Percentiles rank a stretch among this genome's conserved stretches.
phyloP scores from a whole-genome alignment of 352 stramenopile species.

The Globisporangium iwayamae region DNA sequence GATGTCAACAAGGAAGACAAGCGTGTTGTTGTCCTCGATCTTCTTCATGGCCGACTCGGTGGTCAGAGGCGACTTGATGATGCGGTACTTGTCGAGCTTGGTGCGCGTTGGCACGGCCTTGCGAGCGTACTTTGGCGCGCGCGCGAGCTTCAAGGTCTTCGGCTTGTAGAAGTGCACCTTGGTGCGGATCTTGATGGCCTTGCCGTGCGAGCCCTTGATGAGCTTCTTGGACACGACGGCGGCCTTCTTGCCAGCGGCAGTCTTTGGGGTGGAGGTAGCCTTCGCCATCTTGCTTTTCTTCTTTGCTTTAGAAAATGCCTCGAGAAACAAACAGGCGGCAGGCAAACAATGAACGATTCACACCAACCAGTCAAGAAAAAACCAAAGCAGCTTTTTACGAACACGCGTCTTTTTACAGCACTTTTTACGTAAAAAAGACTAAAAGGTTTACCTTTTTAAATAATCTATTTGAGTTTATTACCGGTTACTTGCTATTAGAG shows the following conservation, averaged over 20 bases:
- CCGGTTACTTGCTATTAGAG: too few relatives aligned
- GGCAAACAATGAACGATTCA: too few relatives aligned
- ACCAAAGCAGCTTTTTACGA: too few relatives aligned
- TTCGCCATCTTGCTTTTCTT: slow-evolving; percentile 82
- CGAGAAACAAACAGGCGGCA: too few relatives aligned
- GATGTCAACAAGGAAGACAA: slow-evolving; percentile 99
- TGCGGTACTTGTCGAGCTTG: slow-evolving; percentile 98
- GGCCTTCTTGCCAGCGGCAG: slow-evolving; percentile 88
- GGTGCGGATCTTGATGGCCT: slow-evolving; percentile 98
- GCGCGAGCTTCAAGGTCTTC: slow-evolving; percentile 94
- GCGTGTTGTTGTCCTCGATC: slow-evolving; percentile 99
- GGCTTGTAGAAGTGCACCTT: slow-evolving; percentile 99
- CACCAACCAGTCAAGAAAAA: too few relatives aligned
- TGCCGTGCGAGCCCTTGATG: slow-evolving; percentile 96
- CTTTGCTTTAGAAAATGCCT: slow-evolving; percentile 32
- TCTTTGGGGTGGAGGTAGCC: slow-evolving; percentile 64
- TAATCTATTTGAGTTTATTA: too few relatives aligned
- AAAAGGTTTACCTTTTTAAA: too few relatives aligned
- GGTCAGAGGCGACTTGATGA: slow-evolving; percentile 99
- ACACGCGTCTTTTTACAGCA: too few relatives aligned
- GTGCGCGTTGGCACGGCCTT: slow-evolving; percentile 93
- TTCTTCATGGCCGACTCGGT: slow-evolving; percentile 99
- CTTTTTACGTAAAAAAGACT: too few relatives aligned
- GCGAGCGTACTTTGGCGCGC: slow-evolving; percentile 95
- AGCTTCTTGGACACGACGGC: slow-evolving; percentile 92